Base-by-base conservation (phyloP, 2,329 filamentous ascomycete species). In the Stagonosporopsis cucurbitacearum region DNA sequence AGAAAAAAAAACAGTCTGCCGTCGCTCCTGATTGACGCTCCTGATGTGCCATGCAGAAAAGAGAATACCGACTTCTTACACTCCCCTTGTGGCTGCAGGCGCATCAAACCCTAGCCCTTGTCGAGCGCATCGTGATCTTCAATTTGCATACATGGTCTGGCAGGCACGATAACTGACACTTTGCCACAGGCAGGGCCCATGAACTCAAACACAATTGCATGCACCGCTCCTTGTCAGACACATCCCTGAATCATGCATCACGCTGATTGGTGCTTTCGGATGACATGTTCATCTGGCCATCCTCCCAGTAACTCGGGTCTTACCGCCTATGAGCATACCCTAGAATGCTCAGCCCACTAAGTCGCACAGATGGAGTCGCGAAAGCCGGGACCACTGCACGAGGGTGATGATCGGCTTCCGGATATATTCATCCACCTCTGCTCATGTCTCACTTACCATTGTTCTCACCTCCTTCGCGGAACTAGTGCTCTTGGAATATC, bases 381-480 rank as follows among this genome's bases (percentile, higher is more conserved):
- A 51, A 53, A 56, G 42, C 59, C 52, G 50, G 57, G 67, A 58
- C 65, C 66, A 64, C 51, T 63, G 62, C 53, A 37, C 53, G 46
- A 53, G 53, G 44, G 50, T 59, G 50, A 45, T 49, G 44, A 22
- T 41, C 57, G 48, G 56, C 41, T 47, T 58, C 36, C 45, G 43
- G 52, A 53, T 56, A 57, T 57, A 60, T 69, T 65, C 55, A 66
- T 61, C 58, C 57, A 54, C 35, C 49, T 51, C 42, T 47, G 42
- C 43, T 40, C 53, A 48, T 37, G 30, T 23, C 35, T 15, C 23
- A 8, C 32, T 37, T 15, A 32, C 22, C 22, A 13, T 49, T 30
- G 26, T 37, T 20, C 50, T 8, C 33, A 30, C 39, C 45, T 43
- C 35, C 22, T 36, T 28, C 26, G 32, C 9, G 2, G n/a, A 12